Conservation (phyloP, 768 basidiomycete species). For the Russula lepida region DNA sequence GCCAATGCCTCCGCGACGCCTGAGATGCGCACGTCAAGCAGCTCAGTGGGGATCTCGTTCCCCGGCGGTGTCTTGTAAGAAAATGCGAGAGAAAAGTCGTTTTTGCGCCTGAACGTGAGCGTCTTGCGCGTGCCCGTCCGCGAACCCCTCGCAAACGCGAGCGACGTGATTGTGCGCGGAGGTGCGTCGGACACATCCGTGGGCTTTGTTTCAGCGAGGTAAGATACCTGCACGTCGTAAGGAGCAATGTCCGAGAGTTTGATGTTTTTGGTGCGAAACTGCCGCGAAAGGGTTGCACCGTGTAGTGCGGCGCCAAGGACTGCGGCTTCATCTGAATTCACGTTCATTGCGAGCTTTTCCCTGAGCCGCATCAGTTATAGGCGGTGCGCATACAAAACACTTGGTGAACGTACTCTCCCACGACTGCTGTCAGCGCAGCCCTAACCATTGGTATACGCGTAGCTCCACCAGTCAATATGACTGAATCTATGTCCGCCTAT, state of each 20-base stretch:
- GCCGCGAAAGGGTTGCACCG: slow-evolving; percentile 78
- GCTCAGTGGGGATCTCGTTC: slow-evolving; percentile 64
- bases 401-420: slow-evolving; percentile 55
- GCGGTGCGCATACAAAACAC: background rate
- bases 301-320: slow-evolving; percentile 91
- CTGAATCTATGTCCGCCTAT: slow-evolving; percentile 74
- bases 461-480: slow-evolving; percentile 88
- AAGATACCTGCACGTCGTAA: slow-evolving; percentile 74
- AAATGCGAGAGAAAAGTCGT: slow-evolving; percentile 73
- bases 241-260: slow-evolving; percentile 66
- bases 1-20: slow-evolving; percentile 69
- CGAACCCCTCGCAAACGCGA: slow-evolving; percentile 70
- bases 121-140: slow-evolving; percentile 80
- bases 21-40: slow-evolving; percentile 62
- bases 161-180: slow-evolving; percentile 63
- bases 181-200: slow-evolving; percentile 31
- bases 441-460: slow-evolving; percentile 92
- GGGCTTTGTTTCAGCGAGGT: slow-evolving; percentile 52
- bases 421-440: slow-evolving; percentile 61
- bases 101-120: slow-evolving; percentile 74
- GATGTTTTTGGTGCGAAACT: slow-evolving; percentile 94
- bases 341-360: slow-evolving; percentile 84
- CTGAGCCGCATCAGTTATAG: slow-evolving; percentile 28
- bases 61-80: slow-evolving; percentile 60
- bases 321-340: slow-evolving; percentile 94